Conservation (phyloP, 106 monocot species). For the Phalaenopsis aphrodite region DNA sequence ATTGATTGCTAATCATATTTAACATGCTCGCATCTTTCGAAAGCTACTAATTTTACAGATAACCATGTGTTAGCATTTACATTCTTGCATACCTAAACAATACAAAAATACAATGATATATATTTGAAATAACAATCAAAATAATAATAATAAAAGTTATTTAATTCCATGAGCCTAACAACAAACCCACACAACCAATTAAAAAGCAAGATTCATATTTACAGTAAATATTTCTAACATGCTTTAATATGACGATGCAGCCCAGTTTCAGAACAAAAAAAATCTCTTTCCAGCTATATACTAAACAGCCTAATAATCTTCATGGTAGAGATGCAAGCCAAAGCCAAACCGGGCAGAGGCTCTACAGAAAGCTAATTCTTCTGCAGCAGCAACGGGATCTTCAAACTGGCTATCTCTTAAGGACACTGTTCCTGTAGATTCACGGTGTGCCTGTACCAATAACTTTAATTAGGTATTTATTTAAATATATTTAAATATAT, state of each 20-base stretch:
- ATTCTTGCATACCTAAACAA: too few species aligned
- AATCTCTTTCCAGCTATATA: neutral
- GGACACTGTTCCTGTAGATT: slow-evolving; percentile 65
- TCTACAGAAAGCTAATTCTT: slow-evolving; percentile 78
- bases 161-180: neutral
- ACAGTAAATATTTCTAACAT: neutral
- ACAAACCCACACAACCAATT: neutral
- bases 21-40: too few species aligned
- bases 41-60: too few species aligned
- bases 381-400: slow-evolving; percentile 69
- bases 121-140: too few species aligned
- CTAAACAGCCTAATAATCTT: slow-evolving; percentile 23
- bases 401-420: slow-evolving; percentile 22
- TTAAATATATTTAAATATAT: too few species aligned
- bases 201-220: neutral
- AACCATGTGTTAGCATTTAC: too few species aligned
- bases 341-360: slow-evolving; percentile 92
- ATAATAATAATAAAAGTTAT: too few species aligned
- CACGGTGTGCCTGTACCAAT: slow-evolving; percentile 65
- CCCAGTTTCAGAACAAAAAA: neutral
- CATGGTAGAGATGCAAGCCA: slow-evolving; percentile 83
- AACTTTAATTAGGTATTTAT: neutral
- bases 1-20: too few species aligned
- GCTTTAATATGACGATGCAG: neutral
- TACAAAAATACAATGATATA: too few species aligned